Percentiles rank a stretch among this genome's conserved stretches.
Conservation (phyloP, 441 rosid species). For the Hura crepitans region DNA sequence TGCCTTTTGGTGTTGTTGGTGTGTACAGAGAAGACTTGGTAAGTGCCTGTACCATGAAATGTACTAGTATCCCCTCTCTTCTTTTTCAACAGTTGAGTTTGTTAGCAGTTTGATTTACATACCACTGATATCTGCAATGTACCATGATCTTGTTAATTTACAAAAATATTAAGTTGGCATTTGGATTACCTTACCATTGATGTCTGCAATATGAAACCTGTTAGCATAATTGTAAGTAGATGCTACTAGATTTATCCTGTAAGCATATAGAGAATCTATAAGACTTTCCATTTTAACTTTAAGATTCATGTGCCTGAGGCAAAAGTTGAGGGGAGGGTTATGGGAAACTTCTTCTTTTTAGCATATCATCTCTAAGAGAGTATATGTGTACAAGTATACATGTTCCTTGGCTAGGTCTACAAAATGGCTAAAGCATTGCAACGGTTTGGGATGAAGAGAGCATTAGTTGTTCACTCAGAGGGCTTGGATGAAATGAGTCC, state of each 20-base stretch:
- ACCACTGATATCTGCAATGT: no score
- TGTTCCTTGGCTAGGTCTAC: slow-evolving; percentile 48
- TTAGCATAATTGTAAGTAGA: neutral
- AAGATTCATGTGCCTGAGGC: neutral
- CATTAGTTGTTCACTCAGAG: slow-evolving; percentile 88
- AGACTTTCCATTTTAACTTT: neutral
- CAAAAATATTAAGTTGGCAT: neutral
- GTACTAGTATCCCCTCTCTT: neutral
- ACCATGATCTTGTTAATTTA: neutral
- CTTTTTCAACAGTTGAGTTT: slow-evolving; percentile 5
- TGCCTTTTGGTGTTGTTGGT: slow-evolving; percentile 85
- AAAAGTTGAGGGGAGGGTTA: neutral
- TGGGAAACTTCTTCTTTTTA: neutral
- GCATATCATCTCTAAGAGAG: slow-evolving; percentile 11
- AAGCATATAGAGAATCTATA: neutral
- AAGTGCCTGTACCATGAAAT: slow-evolving; percentile 26
- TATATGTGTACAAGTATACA: neutral
- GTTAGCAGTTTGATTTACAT: neutral
- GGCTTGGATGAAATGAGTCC: slow-evolving; percentile 99
- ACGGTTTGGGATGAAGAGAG: slow-evolving; percentile 81
- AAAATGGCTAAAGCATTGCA: slow-evolving; percentile 95
- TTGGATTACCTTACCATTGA: neutral
- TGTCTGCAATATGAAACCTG: neutral
- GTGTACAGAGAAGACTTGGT: slow-evolving; percentile 76
- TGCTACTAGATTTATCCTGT: neutral